Percentiles rank a stretch among this genome's conserved stretches.
phyloP scores from a whole-genome alignment of 2,329 filamentous ascomycete species.

The Fusarium sp. region DNA sequence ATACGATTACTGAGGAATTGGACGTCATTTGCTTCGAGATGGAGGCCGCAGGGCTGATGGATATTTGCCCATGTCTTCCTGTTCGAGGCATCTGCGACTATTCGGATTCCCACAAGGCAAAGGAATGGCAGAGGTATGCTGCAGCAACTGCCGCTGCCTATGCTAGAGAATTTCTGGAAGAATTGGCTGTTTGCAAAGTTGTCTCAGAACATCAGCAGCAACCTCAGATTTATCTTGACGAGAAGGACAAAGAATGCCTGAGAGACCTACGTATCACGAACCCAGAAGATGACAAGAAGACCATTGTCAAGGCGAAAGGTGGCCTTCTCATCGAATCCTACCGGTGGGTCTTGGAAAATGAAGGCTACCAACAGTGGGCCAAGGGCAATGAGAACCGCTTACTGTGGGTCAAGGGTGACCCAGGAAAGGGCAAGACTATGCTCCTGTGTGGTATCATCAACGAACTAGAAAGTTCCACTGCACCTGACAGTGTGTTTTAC shows the following conservation, averaged over 20 bases:
- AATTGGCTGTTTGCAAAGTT: no score
- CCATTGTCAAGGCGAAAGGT: background rate
- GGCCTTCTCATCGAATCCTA: background rate
- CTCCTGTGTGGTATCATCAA: background rate
- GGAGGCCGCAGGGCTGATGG: conserved; percentile 48
- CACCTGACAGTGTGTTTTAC: background rate
- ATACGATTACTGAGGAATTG: conserved; percentile 41
- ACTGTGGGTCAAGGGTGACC: background rate
- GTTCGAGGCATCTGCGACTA: conserved; percentile 58
- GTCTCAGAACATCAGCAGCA: background rate
- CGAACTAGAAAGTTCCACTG: accelerated
- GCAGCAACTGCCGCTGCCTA: background rate
- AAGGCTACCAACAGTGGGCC: background rate
- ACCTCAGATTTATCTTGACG: no score
- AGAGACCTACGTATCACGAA: background rate
- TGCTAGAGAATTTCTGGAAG: conserved; percentile 5
- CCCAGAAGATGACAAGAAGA: background rate
- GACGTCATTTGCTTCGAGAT: conserved; percentile 48
- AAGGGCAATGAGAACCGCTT: accelerated
- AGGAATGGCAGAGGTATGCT: conserved; percentile 6
- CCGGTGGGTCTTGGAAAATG: background rate
- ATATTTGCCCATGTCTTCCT: conserved; percentile 50
- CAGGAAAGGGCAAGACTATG: background rate
- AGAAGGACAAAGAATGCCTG: background rate
- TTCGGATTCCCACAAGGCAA: conserved; percentile 25